Conservation (phyloP, 2,329 filamentous ascomycete genomes). For the Apiospora phragmitis region DNA sequence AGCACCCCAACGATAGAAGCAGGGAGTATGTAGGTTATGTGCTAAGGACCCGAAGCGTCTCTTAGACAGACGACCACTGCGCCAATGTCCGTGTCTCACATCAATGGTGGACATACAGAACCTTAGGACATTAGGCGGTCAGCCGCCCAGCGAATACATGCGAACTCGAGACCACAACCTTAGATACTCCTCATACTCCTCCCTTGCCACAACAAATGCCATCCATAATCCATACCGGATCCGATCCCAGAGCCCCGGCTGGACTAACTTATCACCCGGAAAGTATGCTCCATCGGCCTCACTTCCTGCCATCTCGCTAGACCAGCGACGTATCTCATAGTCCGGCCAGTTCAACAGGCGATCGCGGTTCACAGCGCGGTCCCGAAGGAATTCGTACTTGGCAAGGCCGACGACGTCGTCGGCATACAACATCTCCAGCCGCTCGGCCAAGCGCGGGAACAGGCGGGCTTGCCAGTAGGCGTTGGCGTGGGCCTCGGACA, state of each 20-base stretch:
- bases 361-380: not conserved
- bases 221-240: not conserved
- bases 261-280: not conserved
- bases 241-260: not conserved
- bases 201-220: not conserved
- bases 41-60: not conserved
- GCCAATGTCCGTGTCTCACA: not conserved
- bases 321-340: not conserved
- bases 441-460: not conserved
- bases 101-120: not conserved
- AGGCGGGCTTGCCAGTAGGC: not conserved
- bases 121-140: not conserved
- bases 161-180: not conserved
- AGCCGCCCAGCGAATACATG: not conserved
- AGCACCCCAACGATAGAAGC: not conserved
- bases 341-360: not conserved
- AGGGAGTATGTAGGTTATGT: not conserved
- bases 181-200: no score
- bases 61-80: not conserved
- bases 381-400: not conserved
- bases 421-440: not conserved
- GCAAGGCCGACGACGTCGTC: not conserved
- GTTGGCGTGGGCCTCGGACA: not conserved
- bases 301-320: not conserved
- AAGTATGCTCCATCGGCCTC: not conserved